A percentile compares a stretch with the other conserved stretches of the same genome.
Conservation (phyloP, 2,329 filamentous ascomycete genomes). For the Botryotinia narcissicola region DNA sequence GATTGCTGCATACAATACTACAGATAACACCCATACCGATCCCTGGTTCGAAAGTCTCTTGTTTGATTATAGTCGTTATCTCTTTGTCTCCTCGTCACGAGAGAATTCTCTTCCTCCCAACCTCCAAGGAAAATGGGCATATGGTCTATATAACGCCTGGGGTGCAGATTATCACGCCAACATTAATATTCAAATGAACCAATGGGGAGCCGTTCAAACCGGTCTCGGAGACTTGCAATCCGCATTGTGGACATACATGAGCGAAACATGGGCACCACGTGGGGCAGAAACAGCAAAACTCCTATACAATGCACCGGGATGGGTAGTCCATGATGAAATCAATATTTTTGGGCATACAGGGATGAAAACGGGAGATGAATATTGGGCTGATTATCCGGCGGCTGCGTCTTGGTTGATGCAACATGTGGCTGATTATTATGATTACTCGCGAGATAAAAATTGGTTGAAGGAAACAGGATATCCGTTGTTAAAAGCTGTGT, state of each 20-base stretch:
- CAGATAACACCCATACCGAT: constrained; percentile 46
- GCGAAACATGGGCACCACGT: constrained; percentile 51
- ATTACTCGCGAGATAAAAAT: constrained; percentile 48
- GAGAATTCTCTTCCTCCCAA: constrained; percentile 53
- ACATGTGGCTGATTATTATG: constrained; percentile 56
- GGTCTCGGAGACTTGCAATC: constrained; percentile 47
- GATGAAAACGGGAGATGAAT: constrained; percentile 45
- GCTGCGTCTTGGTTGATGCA: constrained; percentile 59
- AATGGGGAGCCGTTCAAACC: constrained; percentile 55
- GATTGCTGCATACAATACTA: constrained; percentile 38
- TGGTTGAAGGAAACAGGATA: constrained; percentile 52
- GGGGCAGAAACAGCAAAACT: constrained; percentile 52
- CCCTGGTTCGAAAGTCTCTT: constrained; percentile 53
- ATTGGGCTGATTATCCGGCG: constrained; percentile 45
- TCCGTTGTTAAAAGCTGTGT: constrained; percentile 52
- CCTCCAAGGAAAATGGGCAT: constrained; percentile 55
- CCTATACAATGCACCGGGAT: constrained; percentile 54
- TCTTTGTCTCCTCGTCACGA: constrained; percentile 55
- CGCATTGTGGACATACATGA: constrained; percentile 53
- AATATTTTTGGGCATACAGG: constrained; percentile 59
- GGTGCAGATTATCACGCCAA: constrained; percentile 56
- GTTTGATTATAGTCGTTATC: constrained; percentile 53
- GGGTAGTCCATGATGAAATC: constrained; percentile 55
- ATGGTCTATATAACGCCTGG: constrained; percentile 48
- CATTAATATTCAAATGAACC: constrained; percentile 62